These are phyloP conservation scores for Liriodendron chinense DNA, from an alignment of 164 flowering plant genomes.

Conservation along the genomic window DNA sequence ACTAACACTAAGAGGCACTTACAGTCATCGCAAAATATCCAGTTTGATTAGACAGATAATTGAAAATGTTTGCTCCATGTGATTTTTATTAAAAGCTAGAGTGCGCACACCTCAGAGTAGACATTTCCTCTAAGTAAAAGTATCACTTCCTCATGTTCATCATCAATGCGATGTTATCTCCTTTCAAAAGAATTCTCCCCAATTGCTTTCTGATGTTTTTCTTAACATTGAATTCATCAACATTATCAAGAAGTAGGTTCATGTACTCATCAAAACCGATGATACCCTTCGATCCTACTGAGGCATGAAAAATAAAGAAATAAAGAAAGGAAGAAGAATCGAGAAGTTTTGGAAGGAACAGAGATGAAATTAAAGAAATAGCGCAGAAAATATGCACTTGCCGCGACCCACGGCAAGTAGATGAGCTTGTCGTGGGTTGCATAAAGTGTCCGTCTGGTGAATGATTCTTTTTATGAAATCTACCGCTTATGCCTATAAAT, in stretches of 20 bases:
- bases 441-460: too few species aligned
- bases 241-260: conserved; percentile 90
- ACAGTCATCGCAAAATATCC: background rate
- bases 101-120: background rate
- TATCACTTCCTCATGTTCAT: conserved; percentile 61
- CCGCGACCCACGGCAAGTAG: too few species aligned
- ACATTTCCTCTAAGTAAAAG: background rate
- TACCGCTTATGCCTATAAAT: too few species aligned
- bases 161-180: conserved; percentile 71
- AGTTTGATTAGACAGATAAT: background rate
- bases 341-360: too few species aligned
- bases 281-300: too few species aligned
- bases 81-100: background rate
- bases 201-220: conserved; percentile 60
- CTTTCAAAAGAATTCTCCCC: conserved; percentile 72
- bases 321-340: too few species aligned
- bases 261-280: conserved; percentile 97
- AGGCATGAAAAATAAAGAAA: too few species aligned
- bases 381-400: too few species aligned
- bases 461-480: too few species aligned
- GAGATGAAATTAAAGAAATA: too few species aligned
- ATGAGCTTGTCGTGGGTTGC: too few species aligned
- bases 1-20: conserved; percentile 10
- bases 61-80: background rate
- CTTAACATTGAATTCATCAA: conserved; percentile 74